Conservation (phyloP, 2,329 filamentous ascomycete genomes). For the Pestalotiopsis sp. region DNA sequence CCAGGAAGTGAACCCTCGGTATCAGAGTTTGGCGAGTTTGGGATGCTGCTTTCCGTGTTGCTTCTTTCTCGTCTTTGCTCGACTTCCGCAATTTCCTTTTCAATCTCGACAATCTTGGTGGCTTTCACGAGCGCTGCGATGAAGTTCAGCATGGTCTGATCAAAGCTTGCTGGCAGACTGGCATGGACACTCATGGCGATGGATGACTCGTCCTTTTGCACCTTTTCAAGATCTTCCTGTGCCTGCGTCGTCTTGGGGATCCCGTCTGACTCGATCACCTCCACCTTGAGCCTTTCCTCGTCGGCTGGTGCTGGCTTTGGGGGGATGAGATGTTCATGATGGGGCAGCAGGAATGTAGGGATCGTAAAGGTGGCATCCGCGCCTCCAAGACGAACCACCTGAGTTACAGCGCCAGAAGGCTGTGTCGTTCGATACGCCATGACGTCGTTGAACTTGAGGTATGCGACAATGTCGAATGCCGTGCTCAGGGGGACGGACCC, state of each 20-base stretch:
- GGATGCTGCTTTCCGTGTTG: not conserved
- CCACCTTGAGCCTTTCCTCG: slow-evolving; percentile 37
- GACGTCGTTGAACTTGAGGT: slow-evolving; percentile 48
- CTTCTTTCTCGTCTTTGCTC: not conserved
- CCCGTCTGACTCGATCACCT: slow-evolving; percentile 44
- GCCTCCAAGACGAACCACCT: slow-evolving; percentile 53
- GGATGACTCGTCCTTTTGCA: slow-evolving; percentile 48
- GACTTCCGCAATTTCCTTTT: slow-evolving; percentile 41
- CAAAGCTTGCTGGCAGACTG: slow-evolving; percentile 50
- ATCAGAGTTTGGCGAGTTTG: slow-evolving; percentile 7
- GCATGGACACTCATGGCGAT: slow-evolving; percentile 51
- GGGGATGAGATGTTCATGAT: slow-evolving; percentile 57
- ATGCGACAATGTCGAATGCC: slow-evolving; percentile 47
- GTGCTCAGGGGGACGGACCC: slow-evolving; percentile 52
- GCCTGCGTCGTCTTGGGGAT: slow-evolving; percentile 44
- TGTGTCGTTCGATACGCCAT: slow-evolving; percentile 51
- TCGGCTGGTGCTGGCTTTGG: slow-evolving; percentile 36
- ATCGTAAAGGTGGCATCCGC: slow-evolving; percentile 51
- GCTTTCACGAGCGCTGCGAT: slow-evolving; percentile 58
- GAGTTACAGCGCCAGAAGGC: slow-evolving; percentile 42
- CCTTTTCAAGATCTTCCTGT: slow-evolving; percentile 40
- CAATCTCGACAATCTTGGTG: slow-evolving; percentile 57
- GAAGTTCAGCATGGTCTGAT: slow-evolving; percentile 56
- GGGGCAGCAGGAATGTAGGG: slow-evolving; percentile 53
- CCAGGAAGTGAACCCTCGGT: not conserved